Conservation (phyloP, 1,284 basidiomycete genomes). For the Wolfiporia cocos region DNA sequence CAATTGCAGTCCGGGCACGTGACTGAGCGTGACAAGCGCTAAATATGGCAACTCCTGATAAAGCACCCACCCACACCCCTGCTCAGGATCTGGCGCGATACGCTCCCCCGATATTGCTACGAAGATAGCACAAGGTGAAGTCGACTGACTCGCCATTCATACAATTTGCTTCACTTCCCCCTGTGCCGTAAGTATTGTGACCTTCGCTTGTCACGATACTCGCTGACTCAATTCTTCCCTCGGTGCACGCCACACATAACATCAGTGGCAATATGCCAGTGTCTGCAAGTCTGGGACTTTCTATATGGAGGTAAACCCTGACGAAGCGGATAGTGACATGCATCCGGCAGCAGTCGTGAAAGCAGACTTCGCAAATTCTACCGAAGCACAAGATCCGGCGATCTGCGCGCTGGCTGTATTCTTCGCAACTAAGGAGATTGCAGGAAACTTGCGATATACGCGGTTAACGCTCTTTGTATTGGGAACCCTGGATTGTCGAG, state of each 20-base stretch:
- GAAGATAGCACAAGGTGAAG: too few species aligned
- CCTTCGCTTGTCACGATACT: constrained; percentile 2
- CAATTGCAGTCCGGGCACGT: too few species aligned
- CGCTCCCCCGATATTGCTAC: too few species aligned
- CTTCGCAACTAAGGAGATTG: not conserved
- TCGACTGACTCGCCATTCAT: too few species aligned
- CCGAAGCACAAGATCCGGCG: constrained; percentile 1
- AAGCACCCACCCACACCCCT: too few species aligned
- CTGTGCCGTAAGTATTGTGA: too few species aligned
- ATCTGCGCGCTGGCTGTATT: not conserved
- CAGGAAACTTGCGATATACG: not conserved
- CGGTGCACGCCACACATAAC: not conserved
- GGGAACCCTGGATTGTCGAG: not conserved
- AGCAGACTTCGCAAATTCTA: constrained; percentile 1
- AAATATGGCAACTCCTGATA: too few species aligned
- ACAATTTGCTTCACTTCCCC: too few species aligned
- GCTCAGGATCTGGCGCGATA: too few species aligned
- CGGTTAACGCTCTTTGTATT: not conserved
- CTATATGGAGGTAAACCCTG: not conserved
- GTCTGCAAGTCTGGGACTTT: not conserved
- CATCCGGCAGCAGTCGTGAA: not conserved
- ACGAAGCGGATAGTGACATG: not conserved
- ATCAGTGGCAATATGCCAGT: too few species aligned
- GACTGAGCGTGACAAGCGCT: too few species aligned
- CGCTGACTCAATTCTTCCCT: constrained; percentile 1